Base-by-base conservation (phyloP, 129 eudicot species). In the Lactuca sativa region DNA sequence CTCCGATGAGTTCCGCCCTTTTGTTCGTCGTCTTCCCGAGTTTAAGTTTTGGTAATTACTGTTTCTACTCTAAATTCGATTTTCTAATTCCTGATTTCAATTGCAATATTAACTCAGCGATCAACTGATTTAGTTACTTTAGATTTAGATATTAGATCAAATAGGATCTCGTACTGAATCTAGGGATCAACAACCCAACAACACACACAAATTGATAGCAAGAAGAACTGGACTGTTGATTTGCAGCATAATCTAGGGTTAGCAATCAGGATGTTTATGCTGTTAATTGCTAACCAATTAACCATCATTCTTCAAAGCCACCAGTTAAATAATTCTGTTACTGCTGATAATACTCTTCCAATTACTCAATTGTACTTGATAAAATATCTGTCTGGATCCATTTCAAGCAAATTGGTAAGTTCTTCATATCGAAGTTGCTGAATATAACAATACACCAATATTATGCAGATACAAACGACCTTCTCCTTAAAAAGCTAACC, bases 1-100 rank as follows among this genome's bases (percentile, higher is more conserved):
- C 72, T 78, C 91, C 59, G 97, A 91, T 56, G 97, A 91, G 90
- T 91, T 86, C 57, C 97, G 97, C 31, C 97, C 97, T 13, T 91
- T 91, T 72, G 96, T 88, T 76, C 93, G 92, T 56, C 84, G 89
- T 16, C 86, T 86, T 48, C 92, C 92, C 4, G 92, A 86, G 79
- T 86, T 86, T 66, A 86, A 86, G 64, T 83, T 86, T 80, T 86
- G 92, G 92, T 86, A 78, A 58, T 58, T 18, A 38, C 54, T 9
- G 31, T 49, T 61, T 40, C 36, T 76, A 2, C 18, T 18, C 36
- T 2, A 56, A 4, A 16, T 33, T 8, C 4, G 2, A n/a, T 38
- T 16, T 11, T 11, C 16, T 3, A 40, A 51, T 4, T 17, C 32
- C 12, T 38, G 15, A 51, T 76, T 59, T 51, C 37, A 16, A 30